Percentiles rank a stretch among this genome's conserved stretches.
phyloP scores from a whole-genome alignment of 495 filamentous ascomycete genomes.

The Neurospora sp. region DNA sequence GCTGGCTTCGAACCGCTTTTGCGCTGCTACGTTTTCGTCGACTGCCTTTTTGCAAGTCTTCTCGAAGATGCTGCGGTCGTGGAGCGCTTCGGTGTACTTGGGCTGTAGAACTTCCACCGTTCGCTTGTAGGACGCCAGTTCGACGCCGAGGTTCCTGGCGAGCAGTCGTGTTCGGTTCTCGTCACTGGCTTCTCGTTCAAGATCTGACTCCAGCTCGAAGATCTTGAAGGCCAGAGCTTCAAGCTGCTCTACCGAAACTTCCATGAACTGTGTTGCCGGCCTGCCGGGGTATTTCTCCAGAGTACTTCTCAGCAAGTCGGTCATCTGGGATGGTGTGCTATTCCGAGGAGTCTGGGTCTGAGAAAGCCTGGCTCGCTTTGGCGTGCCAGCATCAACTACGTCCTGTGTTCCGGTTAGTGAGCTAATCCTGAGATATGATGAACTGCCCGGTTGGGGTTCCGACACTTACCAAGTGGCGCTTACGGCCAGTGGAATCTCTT shows the following conservation, averaged over 20 bases:
- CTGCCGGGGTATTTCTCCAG: conserved; percentile 4
- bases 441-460: not conserved
- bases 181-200: conserved; percentile 14
- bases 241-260: conserved; percentile 25
- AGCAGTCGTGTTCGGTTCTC: conserved; percentile 19
- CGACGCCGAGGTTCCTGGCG: conserved; percentile 18
- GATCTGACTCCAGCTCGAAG: conserved; percentile 15
- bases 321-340: conserved; percentile 9
- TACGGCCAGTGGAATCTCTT: conserved; percentile 16
- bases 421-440: conserved; percentile 3
- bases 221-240: conserved; percentile 28
- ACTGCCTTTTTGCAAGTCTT: conserved; percentile 19
- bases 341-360: conserved; percentile 4
- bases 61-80: conserved; percentile 29
- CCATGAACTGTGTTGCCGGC: conserved; percentile 1
- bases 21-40: conserved; percentile 5
- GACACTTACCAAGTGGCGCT: conserved; percentile 29
- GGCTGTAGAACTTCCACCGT: conserved; percentile 18
- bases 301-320: conserved; percentile 16
- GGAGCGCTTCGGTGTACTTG: conserved; percentile 26
- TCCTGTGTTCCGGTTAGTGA: conserved; percentile 9
- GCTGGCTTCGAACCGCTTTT: conserved; percentile 27
- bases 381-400: conserved; percentile 18
- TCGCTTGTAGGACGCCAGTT: conserved; percentile 18
- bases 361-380: conserved; percentile 14